Base-by-base conservation (phyloP, 345 rosid species). In the Noccaea bulbosa region DNA sequence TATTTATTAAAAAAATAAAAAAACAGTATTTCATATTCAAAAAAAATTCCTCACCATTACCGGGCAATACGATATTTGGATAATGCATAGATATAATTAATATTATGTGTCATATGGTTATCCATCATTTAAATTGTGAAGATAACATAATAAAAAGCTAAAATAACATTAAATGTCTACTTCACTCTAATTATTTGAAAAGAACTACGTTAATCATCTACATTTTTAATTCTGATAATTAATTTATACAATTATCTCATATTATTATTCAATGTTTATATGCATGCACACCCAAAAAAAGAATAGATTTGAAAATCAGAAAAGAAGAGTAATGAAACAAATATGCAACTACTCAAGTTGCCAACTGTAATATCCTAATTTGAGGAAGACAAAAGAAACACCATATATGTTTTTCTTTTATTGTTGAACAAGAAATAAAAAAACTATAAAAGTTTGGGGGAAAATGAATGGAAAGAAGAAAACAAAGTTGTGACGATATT, bases 401-500 rank as follows among this genome's bases (percentile, higher is more conserved):
- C 3, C 47, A 66, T 40, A 59, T 37, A 58, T 45, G 35, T 52
- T 45, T 2, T 61, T 60, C 69, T 52, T 61, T 24, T 43, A 58
- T 15, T 50, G 32, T 40, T 51, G 16, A 67, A 45, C 32, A 54
- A 37, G 24, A 33, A 44, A 16, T 2, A 11, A 35, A 20, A 37
- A 0, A 38, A 27, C 30, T 4, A 12, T 6, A 45, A 12, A 49
- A 12, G 38, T n/a, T n/a, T n/a, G n/a, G 20, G 37, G n/a, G 2
- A 54, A 39, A 59, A 33, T 33, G 46, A 52, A 64, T 54, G 46
- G 54, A 63, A 72, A 55, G 57, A 45, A 37, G 9, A 35, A 62
- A 64, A 62, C 58, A 45, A 76, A 76, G 60, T 20, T 62, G 55
- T 33, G 75, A 27, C 30, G 30, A 64, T 63, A 70, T 39, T 70